Conservation (phyloP, 148 eudicot genomes). For the Pouteria glomerata region DNA sequence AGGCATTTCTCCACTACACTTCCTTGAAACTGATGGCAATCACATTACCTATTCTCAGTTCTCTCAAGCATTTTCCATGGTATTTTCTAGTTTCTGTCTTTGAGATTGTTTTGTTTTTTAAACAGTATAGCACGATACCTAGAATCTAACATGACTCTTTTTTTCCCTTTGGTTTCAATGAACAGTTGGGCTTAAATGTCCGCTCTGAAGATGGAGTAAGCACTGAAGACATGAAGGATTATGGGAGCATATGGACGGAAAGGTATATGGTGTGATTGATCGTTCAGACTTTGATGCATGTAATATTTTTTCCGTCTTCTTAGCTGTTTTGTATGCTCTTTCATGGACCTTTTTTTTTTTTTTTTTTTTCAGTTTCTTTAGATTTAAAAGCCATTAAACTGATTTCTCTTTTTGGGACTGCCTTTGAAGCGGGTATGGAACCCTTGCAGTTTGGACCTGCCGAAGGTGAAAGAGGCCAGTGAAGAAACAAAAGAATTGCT, state of each 20-base stretch:
- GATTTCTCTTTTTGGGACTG: background rate
- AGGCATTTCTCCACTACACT: constrained; percentile 12
- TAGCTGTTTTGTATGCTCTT: background rate
- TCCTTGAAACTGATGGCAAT: constrained; percentile 24
- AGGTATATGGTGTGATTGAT: constrained; percentile 37
- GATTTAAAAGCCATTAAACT: background rate
- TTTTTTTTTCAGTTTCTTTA: background rate
- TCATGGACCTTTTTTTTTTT: background rate
- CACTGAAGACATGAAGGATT: constrained; percentile 33
- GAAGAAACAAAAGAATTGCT: constrained; percentile 6
- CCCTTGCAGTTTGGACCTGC: constrained; percentile 16
- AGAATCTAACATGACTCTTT: too few relatives aligned
- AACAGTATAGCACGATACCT: too few relatives aligned
- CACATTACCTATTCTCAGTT: constrained; percentile 35
- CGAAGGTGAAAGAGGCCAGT: constrained; percentile 7
- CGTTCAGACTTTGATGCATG: constrained; percentile 27
- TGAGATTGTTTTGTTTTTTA: too few relatives aligned
- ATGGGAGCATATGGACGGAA: constrained; percentile 37
- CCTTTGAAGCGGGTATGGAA: constrained; percentile 21
- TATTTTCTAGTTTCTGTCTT: background rate
- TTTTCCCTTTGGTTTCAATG: background rate
- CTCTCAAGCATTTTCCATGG: constrained; percentile 30
- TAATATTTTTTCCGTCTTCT: background rate
- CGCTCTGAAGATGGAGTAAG: constrained; percentile 25
- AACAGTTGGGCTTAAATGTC: constrained; percentile 35